phyloP scores from a whole-genome alignment of 225 moss, liverwort and hornwort species.

The Asterella californica region DNA sequence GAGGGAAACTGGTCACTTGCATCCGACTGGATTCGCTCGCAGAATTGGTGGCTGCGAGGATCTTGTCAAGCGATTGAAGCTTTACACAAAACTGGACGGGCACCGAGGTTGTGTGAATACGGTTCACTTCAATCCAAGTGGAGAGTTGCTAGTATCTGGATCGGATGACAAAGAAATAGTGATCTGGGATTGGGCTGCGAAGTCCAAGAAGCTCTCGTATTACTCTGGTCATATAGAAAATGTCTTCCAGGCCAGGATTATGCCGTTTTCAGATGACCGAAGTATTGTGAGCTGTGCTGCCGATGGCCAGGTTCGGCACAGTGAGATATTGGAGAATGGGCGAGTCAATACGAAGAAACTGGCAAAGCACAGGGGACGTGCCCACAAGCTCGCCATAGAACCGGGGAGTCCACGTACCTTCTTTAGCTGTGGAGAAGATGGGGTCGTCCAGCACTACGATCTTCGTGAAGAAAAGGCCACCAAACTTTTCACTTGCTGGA shows the following conservation, averaged over 20 bases:
- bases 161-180: conserved; percentile 85
- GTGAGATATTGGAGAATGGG: conserved; percentile 67
- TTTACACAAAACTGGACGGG: conserved; percentile 56
- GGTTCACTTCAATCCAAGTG: conserved; percentile 72
- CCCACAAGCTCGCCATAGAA: conserved; percentile 80
- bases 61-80: conserved; percentile 66
- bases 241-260: conserved; percentile 49
- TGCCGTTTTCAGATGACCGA: conserved; percentile 55
- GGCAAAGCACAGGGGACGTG: conserved; percentile 65
- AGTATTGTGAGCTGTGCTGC: conserved; percentile 49
- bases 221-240: conserved; percentile 58
- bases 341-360: conserved; percentile 61
- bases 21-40: conserved; percentile 56
- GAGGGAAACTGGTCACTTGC: conserved; percentile 66
- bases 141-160: conserved; percentile 80
- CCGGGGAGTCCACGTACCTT: conserved; percentile 80
- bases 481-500: conserved; percentile 65
- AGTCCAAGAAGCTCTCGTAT: conserved; percentile 54
- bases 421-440: conserved; percentile 64
- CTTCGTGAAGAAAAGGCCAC: conserved; percentile 66
- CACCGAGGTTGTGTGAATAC: conserved; percentile 80
- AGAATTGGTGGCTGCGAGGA: conserved; percentile 91
- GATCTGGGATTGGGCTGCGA: conserved; percentile 87
- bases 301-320: conserved; percentile 75
- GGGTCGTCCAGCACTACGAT: conserved; percentile 67